These are phyloP conservation scores for Emergomyces pasteurianus DNA, from an alignment of 2,329 filamentous ascomycete species.

Conservation along the genomic window DNA sequence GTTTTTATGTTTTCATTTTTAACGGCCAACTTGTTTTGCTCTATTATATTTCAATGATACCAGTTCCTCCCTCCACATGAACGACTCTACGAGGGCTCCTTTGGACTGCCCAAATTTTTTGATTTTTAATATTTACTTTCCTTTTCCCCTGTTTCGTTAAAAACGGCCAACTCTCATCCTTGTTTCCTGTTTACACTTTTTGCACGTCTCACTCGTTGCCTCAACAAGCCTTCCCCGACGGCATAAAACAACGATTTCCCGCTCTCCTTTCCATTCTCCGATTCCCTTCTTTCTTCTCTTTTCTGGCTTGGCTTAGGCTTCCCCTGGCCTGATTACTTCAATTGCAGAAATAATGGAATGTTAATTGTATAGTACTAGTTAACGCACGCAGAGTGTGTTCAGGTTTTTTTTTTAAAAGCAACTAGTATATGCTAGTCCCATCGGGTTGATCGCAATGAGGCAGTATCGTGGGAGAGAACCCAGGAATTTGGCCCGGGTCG, in stretches of 20 bases:
- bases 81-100: background rate
- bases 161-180: background rate
- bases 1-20: background rate
- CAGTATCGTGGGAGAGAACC: too few species aligned
- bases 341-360: background rate
- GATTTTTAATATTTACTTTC: background rate
- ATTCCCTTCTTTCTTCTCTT: background rate
- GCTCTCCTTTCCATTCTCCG: background rate
- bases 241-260: too few species aligned
- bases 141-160: too few species aligned
- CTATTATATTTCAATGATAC: conserved; percentile 1
- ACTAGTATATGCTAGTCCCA: too few species aligned
- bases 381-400: too few species aligned
- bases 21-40: background rate
- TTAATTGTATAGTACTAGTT: background rate
- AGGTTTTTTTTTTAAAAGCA: too few species aligned
- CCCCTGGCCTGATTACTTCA: background rate
- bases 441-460: too few species aligned
- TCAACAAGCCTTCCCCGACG: background rate
- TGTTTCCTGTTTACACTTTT: conserved; percentile 6
- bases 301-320: background rate
- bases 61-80: background rate
- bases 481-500: too few species aligned
- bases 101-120: too few species aligned
- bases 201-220: conserved; percentile 7